Base-by-base conservation (phyloP, 2,329 filamentous ascomycete species). In the Aspergillus brunneoviolaceus region DNA sequence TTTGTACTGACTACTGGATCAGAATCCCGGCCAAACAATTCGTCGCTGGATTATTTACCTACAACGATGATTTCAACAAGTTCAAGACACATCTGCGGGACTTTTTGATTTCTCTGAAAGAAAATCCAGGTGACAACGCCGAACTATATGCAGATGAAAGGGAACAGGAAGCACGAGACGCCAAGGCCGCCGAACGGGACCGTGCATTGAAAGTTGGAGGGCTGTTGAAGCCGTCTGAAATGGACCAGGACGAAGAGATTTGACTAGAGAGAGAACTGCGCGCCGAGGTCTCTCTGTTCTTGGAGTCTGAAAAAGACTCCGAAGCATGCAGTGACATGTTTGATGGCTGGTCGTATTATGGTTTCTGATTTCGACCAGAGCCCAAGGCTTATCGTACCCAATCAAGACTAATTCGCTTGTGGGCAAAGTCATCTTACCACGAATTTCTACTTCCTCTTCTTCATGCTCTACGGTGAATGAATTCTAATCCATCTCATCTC, bases 71-170 rank as follows among this genome's bases (percentile, higher is more conserved):
- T 71, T 88, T 96, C 66, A 90, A 91, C 73, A 92, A 92, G 75
- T 99, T 99, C 88, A 96, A 96, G 76, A 87, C 96, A 58, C 92
- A 96, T 71, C 82, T 99, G 55, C 92, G 95, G 66, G 95, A 99
- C 79, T 99, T 99, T 85, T 81, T 99, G 67, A 96, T 99, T 70
- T 96, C 93, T 23, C 83, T 99, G 68, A 96, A 97, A 80, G 96
- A 99, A 78, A 99, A 98, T 71, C 88, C 92, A 0, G 95, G 91
- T 55, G 95, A 99, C 78, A 97, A 98, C 70, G 87, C 94, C 1
- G 95, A 99, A 73, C 84, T 99, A 10, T 99, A 90, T 77, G 87
- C 90, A 4, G 93, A 96, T 60, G 95, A 99, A 77, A 92, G 96
- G 76, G 95, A 99, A 77, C 90, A 96, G 76, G 92, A 92, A 65